Conservation (phyloP, 129 eudicot species). For the Centella asiatica region DNA sequence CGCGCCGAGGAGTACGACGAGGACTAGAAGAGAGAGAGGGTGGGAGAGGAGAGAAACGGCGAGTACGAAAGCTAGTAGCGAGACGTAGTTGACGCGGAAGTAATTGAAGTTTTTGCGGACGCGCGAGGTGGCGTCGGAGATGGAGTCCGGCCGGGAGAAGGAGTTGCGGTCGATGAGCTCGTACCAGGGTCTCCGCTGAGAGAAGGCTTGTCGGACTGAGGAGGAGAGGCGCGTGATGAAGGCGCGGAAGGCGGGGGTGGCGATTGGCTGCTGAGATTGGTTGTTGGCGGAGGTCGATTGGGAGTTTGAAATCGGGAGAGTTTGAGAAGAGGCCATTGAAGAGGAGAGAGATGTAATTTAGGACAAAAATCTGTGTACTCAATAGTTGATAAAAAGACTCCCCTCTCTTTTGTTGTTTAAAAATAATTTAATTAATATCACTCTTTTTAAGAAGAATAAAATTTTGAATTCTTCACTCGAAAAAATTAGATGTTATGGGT, state of each 20-base stretch:
- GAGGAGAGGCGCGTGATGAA: conserved; percentile 30
- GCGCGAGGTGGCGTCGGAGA: conserved; percentile 55
- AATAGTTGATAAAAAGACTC: no score
- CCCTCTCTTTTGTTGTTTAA: no score
- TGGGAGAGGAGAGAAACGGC: conserved; percentile 53
- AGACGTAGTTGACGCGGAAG: conserved; percentile 57
- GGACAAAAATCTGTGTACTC: no score
- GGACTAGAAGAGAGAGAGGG: conserved; percentile 58
- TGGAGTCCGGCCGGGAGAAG: conserved; percentile 53
- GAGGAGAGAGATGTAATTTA: no score
- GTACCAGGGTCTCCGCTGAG: conserved; percentile 72
- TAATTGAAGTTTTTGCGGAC: conserved; percentile 55
- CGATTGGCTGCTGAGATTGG: conserved; percentile 4
- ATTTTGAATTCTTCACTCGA: no score
- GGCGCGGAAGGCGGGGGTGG: conserved; percentile 43
- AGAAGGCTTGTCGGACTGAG: conserved; percentile 32
- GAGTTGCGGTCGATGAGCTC: conserved; percentile 62
- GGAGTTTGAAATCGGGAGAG: no score
- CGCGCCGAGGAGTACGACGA: conserved; percentile 41
- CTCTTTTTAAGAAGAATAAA: no score
- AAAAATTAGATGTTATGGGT: no score
- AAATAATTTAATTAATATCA: no score
- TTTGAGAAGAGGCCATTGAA: no score
- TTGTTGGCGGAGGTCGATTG: no score
- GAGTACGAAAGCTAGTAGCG: conserved; percentile 33